Evolutionary conservation across 371 early-diverging fungal species (phyloP), one percentile per base, ranked within the genome.

Genomic region (Haplosporangium sp.): DNA sequence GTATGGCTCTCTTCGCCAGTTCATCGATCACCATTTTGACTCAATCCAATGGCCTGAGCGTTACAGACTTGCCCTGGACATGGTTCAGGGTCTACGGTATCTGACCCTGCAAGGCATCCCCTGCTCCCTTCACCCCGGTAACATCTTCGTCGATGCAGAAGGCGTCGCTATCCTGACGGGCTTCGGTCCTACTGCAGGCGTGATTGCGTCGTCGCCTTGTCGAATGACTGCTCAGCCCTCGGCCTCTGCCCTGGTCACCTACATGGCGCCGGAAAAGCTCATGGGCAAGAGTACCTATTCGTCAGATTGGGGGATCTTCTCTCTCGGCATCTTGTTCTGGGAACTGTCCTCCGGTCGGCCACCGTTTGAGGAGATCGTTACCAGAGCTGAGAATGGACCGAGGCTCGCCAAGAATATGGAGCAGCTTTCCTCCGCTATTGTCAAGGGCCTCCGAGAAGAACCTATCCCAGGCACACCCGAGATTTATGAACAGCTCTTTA

Each of bases 401-500:
- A 50, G 79, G 20, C 69, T 79, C 16, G 55, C 58, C 46, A 79
- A 79, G 69, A 79, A 56, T 41, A 79, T 79, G 65, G 79, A 79
- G 62, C 79, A 79, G 12, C 56, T 79, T 10, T 67, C 69, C 2
- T 72, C 79, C 0, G 79, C 79, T 2, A 79, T 79, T 54, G 58
- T 64, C 46, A 79, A 79, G 53, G 79, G 79, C 11, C 47, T 79
- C 7, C 73, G 79, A 8, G 79, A 79, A 16, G 79, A 79, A 11
- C 50, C 71, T 8, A 55, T 65, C 42, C 65, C 73, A 6, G 66
- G 62, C 14, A 79, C 79, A 13, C 79, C 79, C n/a, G 73, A 79
- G 18, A 79, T 79, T 64, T 79, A 72, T 57, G 79, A 79, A 48
- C 79, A 79, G 48, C 56, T 79, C 23, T 79, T 72, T 66, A 79